Base-by-base conservation (phyloP, 2,329 filamentous ascomycete species). In the Colletotrichum liriopes region DNA sequence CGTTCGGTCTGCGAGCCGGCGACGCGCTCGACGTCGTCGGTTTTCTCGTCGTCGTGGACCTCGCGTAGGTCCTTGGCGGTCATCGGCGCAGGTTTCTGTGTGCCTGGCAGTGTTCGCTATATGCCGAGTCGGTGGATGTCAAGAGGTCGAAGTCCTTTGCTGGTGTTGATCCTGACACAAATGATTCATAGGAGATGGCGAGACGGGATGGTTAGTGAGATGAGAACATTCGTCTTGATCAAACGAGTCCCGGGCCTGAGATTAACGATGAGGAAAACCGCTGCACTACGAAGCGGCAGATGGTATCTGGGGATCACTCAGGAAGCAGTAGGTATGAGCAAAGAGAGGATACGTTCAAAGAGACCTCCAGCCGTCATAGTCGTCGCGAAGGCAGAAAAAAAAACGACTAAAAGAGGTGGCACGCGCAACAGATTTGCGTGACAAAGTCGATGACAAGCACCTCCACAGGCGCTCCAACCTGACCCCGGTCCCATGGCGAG, bases 11-110 rank as follows among this genome's bases (percentile, higher is more conserved):
- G 47, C 20, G 49, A 59, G 70, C 56, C 70, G 16, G 67, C 67
- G 51, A 49, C 55, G 47, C 67, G 71, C 23, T 71, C 71, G 18
- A 66, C 35, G 23, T 72, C 70, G 52, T 65, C 67, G 67, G 66
- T 26, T 39, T 73, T 73, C 20, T 71, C 70, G 67, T 71, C 70
- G 66, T 73, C 70, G 66, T 55, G 66, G 51, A 70, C 45, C n/a
- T 32, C 52, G 35, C 14, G 49, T 7, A 29, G 20, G 18, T 58
- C 32, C 14, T 58, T 61, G 43, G 39, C 70, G 41, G 54, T 51
- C 70, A 72, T 72, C 66, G 69, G 60, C 18, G 18, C 56, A 20
- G 23, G 3, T n/a, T 5, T 37, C 2, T 12, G 11, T 35, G 12
- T 18, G 35, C n/a, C 16, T 37, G 43, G 2, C 16, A 5, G 23